Conservation (phyloP, 768 basidiomycete genomes). For the Pulveroboletus ravenelii region DNA sequence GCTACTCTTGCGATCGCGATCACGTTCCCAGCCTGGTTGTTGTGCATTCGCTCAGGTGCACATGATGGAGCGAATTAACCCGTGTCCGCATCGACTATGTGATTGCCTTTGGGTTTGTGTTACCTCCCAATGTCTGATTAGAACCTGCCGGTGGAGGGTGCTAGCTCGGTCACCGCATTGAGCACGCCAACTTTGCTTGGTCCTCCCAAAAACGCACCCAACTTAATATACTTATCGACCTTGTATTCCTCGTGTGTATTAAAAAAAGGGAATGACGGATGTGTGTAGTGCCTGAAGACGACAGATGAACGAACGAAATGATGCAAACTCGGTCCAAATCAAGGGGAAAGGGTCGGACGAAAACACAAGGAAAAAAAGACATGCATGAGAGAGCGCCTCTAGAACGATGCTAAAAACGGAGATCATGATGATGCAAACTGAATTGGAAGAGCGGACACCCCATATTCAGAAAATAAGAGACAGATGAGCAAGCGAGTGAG, state of each 20-base stretch:
- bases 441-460: not conserved
- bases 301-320: not conserved
- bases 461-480: not conserved
- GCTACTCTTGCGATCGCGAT: not conserved
- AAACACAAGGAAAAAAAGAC: not conserved
- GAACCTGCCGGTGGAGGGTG: not conserved
- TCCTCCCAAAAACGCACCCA: not conserved
- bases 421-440: not conserved
- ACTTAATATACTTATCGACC: slow-evolving; percentile 1
- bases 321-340: not conserved
- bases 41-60: not conserved
- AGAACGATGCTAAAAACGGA: slow-evolving; percentile 11
- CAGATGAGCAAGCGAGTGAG: slow-evolving; percentile 1
- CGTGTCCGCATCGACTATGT: not conserved
- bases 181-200: too few relatives aligned
- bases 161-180: too few relatives aligned
- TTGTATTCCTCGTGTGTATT: slow-evolving; percentile 9
- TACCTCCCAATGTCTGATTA: not conserved
- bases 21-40: not conserved
- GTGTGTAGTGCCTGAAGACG: not conserved
- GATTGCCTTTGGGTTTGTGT: not conserved
- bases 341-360: too few relatives aligned
- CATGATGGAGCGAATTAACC: not conserved
- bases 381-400: slow-evolving; percentile 7
- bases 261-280: not conserved